phyloP scores from a whole-genome alignment of 1,284 basidiomycete species.

The Gomphus bonarii region DNA sequence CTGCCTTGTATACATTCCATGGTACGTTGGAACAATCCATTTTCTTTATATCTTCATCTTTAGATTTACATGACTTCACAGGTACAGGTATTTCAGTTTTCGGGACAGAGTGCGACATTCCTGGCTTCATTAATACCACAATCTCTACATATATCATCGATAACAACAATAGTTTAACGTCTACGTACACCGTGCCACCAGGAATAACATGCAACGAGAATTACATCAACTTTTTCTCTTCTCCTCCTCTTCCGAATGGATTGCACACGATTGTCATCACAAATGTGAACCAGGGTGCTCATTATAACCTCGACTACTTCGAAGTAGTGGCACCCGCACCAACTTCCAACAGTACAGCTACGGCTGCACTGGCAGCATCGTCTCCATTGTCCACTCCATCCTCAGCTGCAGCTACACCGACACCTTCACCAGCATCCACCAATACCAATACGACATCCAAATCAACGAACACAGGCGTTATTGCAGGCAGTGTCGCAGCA shows the following conservation, averaged over 20 bases:
- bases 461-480: background rate
- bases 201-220: background rate
- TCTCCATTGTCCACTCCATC: background rate
- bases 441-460: background rate
- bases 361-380: background rate
- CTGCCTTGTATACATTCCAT: background rate
- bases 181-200: background rate
- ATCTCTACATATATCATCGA: background rate
- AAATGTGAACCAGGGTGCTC: background rate
- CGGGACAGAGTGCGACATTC: background rate
- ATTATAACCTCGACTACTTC: background rate
- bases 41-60: background rate
- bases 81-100: constrained; percentile 5
- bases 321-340: background rate
- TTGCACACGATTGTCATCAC: background rate
- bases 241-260: background rate
- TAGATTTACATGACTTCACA: background rate
- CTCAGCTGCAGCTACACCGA: background rate
- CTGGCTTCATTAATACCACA: background rate
- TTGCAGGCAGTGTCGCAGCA: background rate
- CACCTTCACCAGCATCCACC: background rate
- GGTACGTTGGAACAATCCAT: background rate
- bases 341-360: background rate
- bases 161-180: too few relatives aligned
- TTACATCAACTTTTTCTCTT: background rate